Base-by-base conservation (phyloP, 208 protist species). In the Lotmaria passim region DNA sequence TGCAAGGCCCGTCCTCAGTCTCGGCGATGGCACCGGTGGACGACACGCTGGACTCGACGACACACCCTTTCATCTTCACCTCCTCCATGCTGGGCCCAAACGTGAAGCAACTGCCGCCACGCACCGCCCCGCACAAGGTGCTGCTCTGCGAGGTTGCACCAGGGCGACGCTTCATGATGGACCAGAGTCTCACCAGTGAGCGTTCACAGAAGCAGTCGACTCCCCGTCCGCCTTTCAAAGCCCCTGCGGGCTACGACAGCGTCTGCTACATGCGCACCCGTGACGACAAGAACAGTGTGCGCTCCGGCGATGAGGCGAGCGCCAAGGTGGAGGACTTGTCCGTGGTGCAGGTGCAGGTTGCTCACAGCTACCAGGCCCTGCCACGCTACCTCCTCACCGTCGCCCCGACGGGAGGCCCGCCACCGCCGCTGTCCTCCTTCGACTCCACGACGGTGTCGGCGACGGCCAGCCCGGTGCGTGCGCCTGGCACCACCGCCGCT, bases 91-190 rank as follows among this genome's bases (percentile, higher is more conserved):
- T 82, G 14, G 65, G 79, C 39, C 34, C 76, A 7, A 55, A 72
- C 19, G 83, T 81, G n/a, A 62, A 69, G 59, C 61, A 76, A 14
- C 36, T 75, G 7, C 53, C 75, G 1, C 51, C 73, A 17, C 75
- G 78, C 51, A 47, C 46, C 8, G 77, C 48, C 8, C 71, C 74
- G 7, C 78, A 87, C 30, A 87, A 81, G 51, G 81, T 87, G 23
- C 70, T 92, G n/a, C 79, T 92, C 17, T 92, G 86, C 70, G 86
- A 92, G 52, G 86, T 92, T 0, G 86, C 83, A 0, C 76, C 77
- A 14, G 83, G 86, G 24, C 78, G 78, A 3, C 57, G 70, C 23
- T 75, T 43, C 74, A 80, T 69, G 70, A 78, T 56, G 21, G 44
- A 66, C 67, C 81, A 56, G 7, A 48, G 63, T 33, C 64, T 77